phyloP scores from a whole-genome alignment of 2,329 filamentous ascomycete species.

The Botrytis hyacinthi region DNA sequence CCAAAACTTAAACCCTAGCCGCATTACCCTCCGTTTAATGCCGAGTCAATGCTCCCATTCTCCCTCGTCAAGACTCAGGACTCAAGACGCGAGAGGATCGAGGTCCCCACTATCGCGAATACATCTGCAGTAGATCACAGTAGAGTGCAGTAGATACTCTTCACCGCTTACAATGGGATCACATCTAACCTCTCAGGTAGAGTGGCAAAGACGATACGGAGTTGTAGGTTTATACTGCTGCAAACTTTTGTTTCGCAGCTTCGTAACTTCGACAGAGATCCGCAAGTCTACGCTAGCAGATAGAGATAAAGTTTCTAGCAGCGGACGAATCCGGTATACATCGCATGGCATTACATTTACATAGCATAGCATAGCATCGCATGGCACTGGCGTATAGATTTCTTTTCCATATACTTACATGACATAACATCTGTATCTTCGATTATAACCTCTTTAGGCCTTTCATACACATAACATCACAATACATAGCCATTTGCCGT shows the following conservation, averaged over 20 bases:
- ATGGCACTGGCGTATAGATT: background rate
- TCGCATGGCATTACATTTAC: conserved; percentile 13
- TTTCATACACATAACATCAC: background rate
- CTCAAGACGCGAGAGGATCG: background rate
- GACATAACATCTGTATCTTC: background rate
- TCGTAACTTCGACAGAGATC: conserved; percentile 1
- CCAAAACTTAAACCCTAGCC: background rate
- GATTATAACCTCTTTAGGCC: background rate
- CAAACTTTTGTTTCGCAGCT: conserved; percentile 1
- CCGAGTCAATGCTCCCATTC: background rate
- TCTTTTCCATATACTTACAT: background rate
- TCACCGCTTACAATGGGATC: conserved; percentile 1
- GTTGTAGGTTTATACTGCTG: background rate
- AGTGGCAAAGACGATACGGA: background rate
- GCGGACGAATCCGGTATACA: conserved; percentile 9
- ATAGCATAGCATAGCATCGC: background rate
- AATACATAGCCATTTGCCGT: background rate
- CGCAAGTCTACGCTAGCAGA: background rate
- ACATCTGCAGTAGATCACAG: conserved; percentile 2
- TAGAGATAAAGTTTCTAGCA: background rate
- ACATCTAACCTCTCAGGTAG: background rate
- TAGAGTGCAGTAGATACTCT: background rate
- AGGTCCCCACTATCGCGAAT: background rate
- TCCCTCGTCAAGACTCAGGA: conserved; percentile 6
- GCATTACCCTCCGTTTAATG: conserved; percentile 1